Evolutionary conservation across 768 basidiomycete species (phyloP), one percentile per base, ranked within the genome.

Genomic region (Auriscalpium vulgare): DNA sequence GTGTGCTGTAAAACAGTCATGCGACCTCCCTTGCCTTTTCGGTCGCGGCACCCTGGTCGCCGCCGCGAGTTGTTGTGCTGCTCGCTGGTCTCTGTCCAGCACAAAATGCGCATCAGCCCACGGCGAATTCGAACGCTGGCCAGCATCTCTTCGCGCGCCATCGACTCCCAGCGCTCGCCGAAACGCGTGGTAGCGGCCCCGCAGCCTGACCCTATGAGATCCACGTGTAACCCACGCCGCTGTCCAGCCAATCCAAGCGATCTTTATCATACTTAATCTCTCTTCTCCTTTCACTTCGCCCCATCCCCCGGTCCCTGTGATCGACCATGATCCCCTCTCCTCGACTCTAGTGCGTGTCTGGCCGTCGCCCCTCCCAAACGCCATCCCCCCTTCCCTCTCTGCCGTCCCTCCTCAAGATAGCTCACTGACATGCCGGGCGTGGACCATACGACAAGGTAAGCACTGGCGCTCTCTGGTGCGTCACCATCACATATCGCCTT

Each of bases 191-290:
- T 17, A 14, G 40, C 40, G 40, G 40, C 14, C 40, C 40, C 40
- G 40, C 40, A 14, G 40, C 40, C 17, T 13, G 40, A 13, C 29
- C n/a, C 23, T 40, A 10, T 43, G 55, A 35, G 34, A 56, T 34
- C 37, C 55, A 56, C 55, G 55, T 56, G 55, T 37, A 23, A n/a
- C 34, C 48, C 55, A 56, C 49, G 55, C 55, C 17, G n/a, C 38
- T 29, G 29, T 17, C 34, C 37, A 21, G 16, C 54, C 37, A 37
- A 47, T 56, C 55, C n/a, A 21, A 46, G 55, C 38, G 40, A 44
- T 45, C 49, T 49, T 47, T 56, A 56, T 56, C 55, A 40, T 47
- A 56, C 55, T 56, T 56, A 56, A 56, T 56, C 55, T 29, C 21
- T 21, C 50, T 11, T 21, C 48, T n/a, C 50, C 50, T n/a, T 51